Base-by-base conservation (phyloP, 169 alveolate species). In the Plasmodium vinckei region DNA sequence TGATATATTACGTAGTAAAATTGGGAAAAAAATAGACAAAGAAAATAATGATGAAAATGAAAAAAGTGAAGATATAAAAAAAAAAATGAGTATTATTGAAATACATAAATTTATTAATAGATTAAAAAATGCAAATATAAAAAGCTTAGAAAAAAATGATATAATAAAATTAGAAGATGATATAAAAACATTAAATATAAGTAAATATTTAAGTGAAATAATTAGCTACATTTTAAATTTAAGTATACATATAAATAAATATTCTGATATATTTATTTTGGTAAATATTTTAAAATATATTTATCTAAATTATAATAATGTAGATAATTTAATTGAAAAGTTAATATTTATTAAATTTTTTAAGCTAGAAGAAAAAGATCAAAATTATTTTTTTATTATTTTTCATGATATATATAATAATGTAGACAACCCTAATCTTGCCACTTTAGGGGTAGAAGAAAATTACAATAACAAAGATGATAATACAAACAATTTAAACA, bases 31-130 rank as follows among this genome's bases (percentile, higher is more conserved):
- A 39, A 47, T 54, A 65, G 27, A 27, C 19, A 46, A 54, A 61
- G 17, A 17, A 5, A 7, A 69, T 39, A 2, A 12, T 47, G n/a
- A 47, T 33, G 25, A 64, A 53, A 59, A 59, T 17, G 44, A 42
- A 42, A 17, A 17, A 44, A 6, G 15, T 23, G 1, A 17, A 54
- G 13, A 60, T 25, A 61, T 17, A 27, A 79, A 79, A 17, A 65
- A 79, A 33, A 65, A 79, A 19, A 44, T 79, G 84, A 79, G 84
- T 47, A 49, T 79, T 17, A 79, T n/a, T 33, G 65, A 79, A 13
- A 79, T 79, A 65, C 90, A 79, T 44, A 79, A 79, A 54, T 79
- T 79, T 79, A 79, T 79, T 17, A 79, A 79, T 59, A 65, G 60
- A 70, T 13, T 79, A 54, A 79, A 79, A 68, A 79, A 68, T 27